A percentile compares a stretch with the other conserved stretches of the same genome.
Conservation (phyloP, 192 early-diverging fungal genomes). For the Paraglomus brasilianum region DNA sequence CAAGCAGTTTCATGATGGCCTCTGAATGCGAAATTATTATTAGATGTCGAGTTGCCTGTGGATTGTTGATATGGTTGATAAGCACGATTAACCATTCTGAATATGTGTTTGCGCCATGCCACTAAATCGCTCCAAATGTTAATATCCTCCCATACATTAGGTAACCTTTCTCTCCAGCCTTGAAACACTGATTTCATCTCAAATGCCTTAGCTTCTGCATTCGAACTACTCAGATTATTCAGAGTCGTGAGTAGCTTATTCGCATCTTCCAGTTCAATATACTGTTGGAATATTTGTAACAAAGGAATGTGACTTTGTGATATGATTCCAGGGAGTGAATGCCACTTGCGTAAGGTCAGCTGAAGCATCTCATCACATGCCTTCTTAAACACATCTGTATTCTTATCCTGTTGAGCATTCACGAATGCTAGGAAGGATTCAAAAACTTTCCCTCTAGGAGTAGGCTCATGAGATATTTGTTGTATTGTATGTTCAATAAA, state of each 20-base stretch:
- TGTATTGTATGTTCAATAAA: constrained; percentile 65
- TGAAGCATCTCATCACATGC: constrained; percentile 86
- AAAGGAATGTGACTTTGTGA: constrained; percentile 83
- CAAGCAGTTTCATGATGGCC: constrained; percentile 99
- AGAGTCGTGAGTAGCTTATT: constrained; percentile 87
- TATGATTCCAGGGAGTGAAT: constrained; percentile 81
- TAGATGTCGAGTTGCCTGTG: constrained; percentile 48
- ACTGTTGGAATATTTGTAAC: constrained; percentile 94
- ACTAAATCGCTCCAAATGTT: constrained; percentile 97
- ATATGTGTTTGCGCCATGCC: constrained; percentile 97
- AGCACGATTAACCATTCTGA: constrained; percentile 93
- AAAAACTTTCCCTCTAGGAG: constrained; percentile 80
- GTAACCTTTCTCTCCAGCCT: constrained; percentile 96
- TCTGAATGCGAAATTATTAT: constrained; percentile 85
- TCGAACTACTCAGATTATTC: constrained; percentile 56
- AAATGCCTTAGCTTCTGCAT: constrained; percentile 69
- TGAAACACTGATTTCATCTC: constrained; percentile 88
- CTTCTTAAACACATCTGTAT: constrained; percentile 68
- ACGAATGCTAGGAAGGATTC: constrained; percentile 83
- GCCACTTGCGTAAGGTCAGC: constrained; percentile 83
- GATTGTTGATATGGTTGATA: constrained; percentile 81
- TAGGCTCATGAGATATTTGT: constrained; percentile 57
- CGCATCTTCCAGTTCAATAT: constrained; percentile 93
- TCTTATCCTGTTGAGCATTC: constrained; percentile 60
- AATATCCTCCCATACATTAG: constrained; percentile 97